Conservation (phyloP, 768 basidiomycete species). For the Phlebiopsis gigantea region DNA sequence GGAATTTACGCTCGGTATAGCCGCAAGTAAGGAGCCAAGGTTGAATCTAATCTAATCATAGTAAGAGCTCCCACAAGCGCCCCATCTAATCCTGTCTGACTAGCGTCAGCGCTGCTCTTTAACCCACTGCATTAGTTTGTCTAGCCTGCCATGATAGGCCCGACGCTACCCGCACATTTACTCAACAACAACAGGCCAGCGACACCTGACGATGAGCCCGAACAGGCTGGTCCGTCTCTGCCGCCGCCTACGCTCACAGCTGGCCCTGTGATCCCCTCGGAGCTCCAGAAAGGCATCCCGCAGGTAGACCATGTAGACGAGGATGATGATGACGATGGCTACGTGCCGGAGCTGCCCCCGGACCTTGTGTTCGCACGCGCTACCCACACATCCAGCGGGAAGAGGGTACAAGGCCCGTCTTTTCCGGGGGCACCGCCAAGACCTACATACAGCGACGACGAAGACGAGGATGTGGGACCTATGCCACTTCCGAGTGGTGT, state of each 20-base stretch:
- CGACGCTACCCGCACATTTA: conserved; percentile 21
- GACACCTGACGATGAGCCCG: conserved; percentile 6
- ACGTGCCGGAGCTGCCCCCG: conserved; percentile 70
- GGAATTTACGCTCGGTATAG: too few relatives aligned
- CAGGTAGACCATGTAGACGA: conserved; percentile 30
- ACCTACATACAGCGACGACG: conserved; percentile 35
- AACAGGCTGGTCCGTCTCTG: conserved; percentile 12
- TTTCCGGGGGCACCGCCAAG: conserved; percentile 30
- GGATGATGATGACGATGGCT: conserved; percentile 63
- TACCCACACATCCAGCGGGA: conserved; percentile 22
- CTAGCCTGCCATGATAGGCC: conserved; percentile 22
- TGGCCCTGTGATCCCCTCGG: conserved; percentile 21
- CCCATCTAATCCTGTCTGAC: too few relatives aligned
- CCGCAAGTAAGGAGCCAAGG: background rate
- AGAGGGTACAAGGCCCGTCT: conserved; percentile 48
- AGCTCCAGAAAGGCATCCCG: conserved; percentile 5
- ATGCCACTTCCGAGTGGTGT: conserved; percentile 55
- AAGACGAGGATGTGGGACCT: conserved; percentile 84
- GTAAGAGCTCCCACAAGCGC: background rate
- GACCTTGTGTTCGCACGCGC: conserved; percentile 47
- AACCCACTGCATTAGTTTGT: background rate
- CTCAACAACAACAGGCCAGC: conserved; percentile 3
- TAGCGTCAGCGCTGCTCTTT: background rate
- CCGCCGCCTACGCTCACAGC: conserved; percentile 9
- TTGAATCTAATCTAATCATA: background rate